Evolutionary conservation across 2,329 filamentous ascomycete species (phyloP), one percentile per base, ranked within the genome.

Genomic region (Hymenoscyphus occultus): DNA sequence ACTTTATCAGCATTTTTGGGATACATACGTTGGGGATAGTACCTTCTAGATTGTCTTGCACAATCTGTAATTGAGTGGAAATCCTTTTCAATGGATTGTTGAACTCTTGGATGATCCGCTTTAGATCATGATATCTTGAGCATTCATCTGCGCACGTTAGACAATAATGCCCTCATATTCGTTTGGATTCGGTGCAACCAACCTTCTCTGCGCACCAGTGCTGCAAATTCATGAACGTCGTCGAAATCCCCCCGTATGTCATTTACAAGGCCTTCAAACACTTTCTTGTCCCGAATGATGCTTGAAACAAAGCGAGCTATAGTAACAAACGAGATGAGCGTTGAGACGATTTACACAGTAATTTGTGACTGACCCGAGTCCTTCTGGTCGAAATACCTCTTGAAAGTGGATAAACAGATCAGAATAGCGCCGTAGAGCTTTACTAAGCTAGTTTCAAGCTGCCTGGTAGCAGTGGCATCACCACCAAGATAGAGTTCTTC

Each of bases 401-500:
- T 42, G 40, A 42, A 42, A 42, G 4, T 42, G 10, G 39, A 42
- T 16, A 42, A 13, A 42, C 10, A 42, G 10, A 42, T 12, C 4
- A 42, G 10, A 14, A 42, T 13, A 42, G 7, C 39, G 12, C 39
- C 12, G 16, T 42, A 42, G 39, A 42, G 39, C 39, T 16, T 42
- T 12, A 42, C 39, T 14, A 42, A 42, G 12, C 12, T 6, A 2
- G 42, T n/a, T 9, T 45, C 42, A 5, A 45, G 42, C 12, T 45
- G 42, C 19, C 19, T 5, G 16, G 19, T 9, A 45, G 42, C 14
- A 45, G 42, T 2, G 19, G 42, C 14, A n/a, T 3, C 9, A 3
- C 42, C 60, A 28, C 45, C 31, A 28, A 51, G 28, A 13, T 58
- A 58, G 6, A 58, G 56, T 31, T 39, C 28, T 31, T 58, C 56